A percentile compares a stretch with the other conserved stretches of the same genome.
Conservation (phyloP, 768 basidiomycete genomes). For the Pulveroboletus ravenelii region DNA sequence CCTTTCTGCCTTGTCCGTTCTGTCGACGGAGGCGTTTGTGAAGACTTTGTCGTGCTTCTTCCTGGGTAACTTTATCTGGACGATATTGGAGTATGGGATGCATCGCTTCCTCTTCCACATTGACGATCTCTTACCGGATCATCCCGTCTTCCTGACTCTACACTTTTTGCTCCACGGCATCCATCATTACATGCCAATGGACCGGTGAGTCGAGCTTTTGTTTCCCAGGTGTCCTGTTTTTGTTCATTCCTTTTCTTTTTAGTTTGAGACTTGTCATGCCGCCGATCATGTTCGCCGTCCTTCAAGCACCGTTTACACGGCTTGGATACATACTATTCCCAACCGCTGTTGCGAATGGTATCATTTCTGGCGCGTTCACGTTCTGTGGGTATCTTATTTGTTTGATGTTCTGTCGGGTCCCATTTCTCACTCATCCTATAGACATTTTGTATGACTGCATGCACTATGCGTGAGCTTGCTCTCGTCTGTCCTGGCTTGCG, state of each 20-base stretch:
- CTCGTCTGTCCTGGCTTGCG: background rate
- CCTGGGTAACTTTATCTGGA: slow-evolving; percentile 88
- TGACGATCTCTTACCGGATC: slow-evolving; percentile 83
- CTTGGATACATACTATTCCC: slow-evolving; percentile 85
- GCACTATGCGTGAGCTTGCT: slow-evolving; percentile 78
- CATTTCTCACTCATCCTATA: slow-evolving; percentile 26
- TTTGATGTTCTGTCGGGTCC: background rate
- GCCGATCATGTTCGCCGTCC: slow-evolving; percentile 68
- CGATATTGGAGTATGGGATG: slow-evolving; percentile 84
- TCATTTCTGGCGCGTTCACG: slow-evolving; percentile 73
- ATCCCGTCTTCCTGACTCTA: slow-evolving; percentile 67
- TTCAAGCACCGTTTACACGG: slow-evolving; percentile 83
- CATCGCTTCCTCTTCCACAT: slow-evolving; percentile 98
- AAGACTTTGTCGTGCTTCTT: slow-evolving; percentile 70
- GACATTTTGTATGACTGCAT: slow-evolving; percentile 84
- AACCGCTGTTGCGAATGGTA: slow-evolving; percentile 78
- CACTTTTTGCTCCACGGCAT: slow-evolving; percentile 95
- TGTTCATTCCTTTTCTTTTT: slow-evolving; percentile 1
- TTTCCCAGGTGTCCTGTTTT: background rate
- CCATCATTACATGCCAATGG: slow-evolving; percentile 98
- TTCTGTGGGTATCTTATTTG: slow-evolving; percentile 52
- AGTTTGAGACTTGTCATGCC: slow-evolving; percentile 97
- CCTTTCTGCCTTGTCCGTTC: slow-evolving; percentile 39
- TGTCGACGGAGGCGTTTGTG: slow-evolving; percentile 47
- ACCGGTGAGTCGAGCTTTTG: slow-evolving; percentile 48